phyloP scores from a whole-genome alignment of 352 stramenopile genomes.

The Globisporangium heterothallicum region DNA sequence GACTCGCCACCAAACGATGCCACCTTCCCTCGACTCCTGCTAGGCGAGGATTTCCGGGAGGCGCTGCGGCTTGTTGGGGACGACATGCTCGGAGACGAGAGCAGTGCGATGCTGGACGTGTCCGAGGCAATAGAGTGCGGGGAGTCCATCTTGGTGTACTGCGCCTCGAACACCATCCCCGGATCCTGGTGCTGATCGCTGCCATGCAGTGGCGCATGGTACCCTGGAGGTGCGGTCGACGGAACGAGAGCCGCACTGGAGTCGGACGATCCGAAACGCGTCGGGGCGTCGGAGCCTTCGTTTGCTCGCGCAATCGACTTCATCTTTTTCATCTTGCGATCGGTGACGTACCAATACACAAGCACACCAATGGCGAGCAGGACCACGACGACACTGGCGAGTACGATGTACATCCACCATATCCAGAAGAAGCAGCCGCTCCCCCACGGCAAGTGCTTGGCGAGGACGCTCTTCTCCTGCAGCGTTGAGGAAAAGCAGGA shows the following conservation, averaged over 20 bases:
- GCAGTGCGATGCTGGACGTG: conserved; percentile 56
- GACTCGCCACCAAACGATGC: not conserved
- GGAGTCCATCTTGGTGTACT: conserved; percentile 52
- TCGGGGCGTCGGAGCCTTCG: conserved; percentile 14
- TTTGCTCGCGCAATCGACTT: conserved; percentile 20
- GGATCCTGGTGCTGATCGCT: conserved; percentile 18
- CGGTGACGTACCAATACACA: conserved; percentile 53
- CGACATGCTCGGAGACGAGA: conserved; percentile 34
- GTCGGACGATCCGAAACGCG: conserved; percentile 23
- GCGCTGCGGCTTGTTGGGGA: not conserved
- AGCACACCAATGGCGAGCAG: conserved; percentile 51
- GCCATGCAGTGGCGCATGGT: conserved; percentile 14
- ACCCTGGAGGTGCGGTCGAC: conserved; percentile 14
- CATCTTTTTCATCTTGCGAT: conserved; percentile 35
- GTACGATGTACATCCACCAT: conserved; percentile 84
- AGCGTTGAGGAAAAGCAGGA: conserved; percentile 64
- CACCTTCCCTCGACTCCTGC: not conserved
- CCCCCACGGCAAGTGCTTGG: conserved; percentile 55
- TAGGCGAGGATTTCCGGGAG: not conserved
- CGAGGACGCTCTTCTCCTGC: conserved; percentile 52
- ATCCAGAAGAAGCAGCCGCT: conserved; percentile 75
- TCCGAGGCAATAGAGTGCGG: conserved; percentile 45
- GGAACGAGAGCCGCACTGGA: conserved; percentile 21
- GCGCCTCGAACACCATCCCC: not conserved
- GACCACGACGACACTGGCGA: conserved; percentile 51